phyloP scores from a whole-genome alignment of 192 early-diverging fungal genomes.

The Irineochytrium annulatum region DNA sequence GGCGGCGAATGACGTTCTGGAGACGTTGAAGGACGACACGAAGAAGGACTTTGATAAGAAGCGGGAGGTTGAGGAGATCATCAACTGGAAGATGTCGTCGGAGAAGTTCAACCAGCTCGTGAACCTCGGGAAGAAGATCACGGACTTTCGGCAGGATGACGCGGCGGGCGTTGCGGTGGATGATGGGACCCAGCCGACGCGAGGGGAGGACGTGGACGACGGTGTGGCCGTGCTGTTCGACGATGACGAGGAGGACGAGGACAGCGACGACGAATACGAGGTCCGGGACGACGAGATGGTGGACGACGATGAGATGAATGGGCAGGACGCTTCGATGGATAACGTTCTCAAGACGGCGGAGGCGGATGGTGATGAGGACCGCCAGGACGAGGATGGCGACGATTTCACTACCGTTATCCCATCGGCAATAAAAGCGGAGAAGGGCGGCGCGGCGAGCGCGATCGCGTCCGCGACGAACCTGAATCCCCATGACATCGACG shows the following conservation, averaged over 20 bases:
- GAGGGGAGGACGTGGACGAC: constrained; percentile 60
- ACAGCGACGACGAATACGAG: constrained; percentile 62
- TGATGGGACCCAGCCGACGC: constrained; percentile 37
- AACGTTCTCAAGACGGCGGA: constrained; percentile 22
- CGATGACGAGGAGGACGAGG: constrained; percentile 88
- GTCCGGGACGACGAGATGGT: constrained; percentile 49
- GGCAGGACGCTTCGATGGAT: constrained; percentile 29
- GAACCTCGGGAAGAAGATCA: constrained; percentile 91
- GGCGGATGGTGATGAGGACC: constrained; percentile 27
- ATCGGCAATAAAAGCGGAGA: constrained; percentile 3
- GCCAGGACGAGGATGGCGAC: constrained; percentile 22
- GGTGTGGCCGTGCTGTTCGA: constrained; percentile 97
- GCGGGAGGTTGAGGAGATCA: constrained; percentile 70
- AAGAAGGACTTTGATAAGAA: constrained; percentile 89
- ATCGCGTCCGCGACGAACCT: constrained; percentile 18
- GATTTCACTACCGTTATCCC: constrained; percentile 44
- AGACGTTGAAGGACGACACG: constrained; percentile 76
- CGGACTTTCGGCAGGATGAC: constrained; percentile 71
- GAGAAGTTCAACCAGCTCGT: constrained; percentile 85
- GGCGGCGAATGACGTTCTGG: constrained; percentile 81
- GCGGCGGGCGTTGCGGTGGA: constrained; percentile 55
- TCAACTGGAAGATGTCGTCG: constrained; percentile 60
- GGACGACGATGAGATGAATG: constrained; percentile 72
- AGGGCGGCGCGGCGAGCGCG: constrained; percentile 8
- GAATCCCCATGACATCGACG: constrained; percentile 83